phyloP scores from a whole-genome alignment of 2,329 filamentous ascomycete species.

The Aspergillus texensis region DNA sequence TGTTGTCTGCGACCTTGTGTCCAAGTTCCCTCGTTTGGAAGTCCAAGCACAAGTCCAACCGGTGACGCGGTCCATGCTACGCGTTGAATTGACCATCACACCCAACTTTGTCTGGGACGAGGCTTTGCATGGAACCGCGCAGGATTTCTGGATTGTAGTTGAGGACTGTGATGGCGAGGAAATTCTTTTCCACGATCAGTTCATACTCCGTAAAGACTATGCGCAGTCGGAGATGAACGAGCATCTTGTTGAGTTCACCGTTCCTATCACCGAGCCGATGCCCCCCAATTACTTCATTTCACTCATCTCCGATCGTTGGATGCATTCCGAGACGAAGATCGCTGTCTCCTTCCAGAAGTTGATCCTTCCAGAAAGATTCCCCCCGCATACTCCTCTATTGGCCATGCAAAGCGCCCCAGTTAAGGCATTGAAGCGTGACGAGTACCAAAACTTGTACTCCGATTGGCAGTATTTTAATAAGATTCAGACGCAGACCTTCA shows the following conservation, averaged over 20 bases:
- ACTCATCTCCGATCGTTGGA: slow-evolving; percentile 93
- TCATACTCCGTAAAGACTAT: slow-evolving; percentile 87
- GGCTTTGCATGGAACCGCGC: slow-evolving; percentile 78
- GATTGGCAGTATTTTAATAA: slow-evolving; percentile 91
- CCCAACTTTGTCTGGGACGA: slow-evolving; percentile 98
- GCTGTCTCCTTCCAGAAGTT: slow-evolving; percentile 94
- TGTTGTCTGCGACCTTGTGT: slow-evolving; percentile 80
- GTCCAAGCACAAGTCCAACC: slow-evolving; percentile 93
- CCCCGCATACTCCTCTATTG: slow-evolving; percentile 86
- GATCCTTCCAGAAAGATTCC: slow-evolving; percentile 92
- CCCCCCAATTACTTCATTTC: slow-evolving; percentile 98
- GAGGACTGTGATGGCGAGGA: slow-evolving; percentile 98
- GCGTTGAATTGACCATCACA: slow-evolving; percentile 85
- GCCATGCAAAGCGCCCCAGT: slow-evolving; percentile 91
- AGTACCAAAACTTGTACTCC: slow-evolving; percentile 80
- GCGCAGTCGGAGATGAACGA: slow-evolving; percentile 84
- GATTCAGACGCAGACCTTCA: slow-evolving; percentile 96
- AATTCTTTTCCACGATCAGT: slow-evolving; percentile 91
- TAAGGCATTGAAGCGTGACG: slow-evolving; percentile 81
- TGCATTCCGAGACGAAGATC: slow-evolving; percentile 93
- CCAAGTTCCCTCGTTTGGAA: slow-evolving; percentile 91
- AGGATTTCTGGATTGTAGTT: slow-evolving; percentile 95
- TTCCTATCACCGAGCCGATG: slow-evolving; percentile 96
- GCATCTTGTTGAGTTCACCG: slow-evolving; percentile 93
- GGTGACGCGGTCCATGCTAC: slow-evolving; percentile 89